Evolutionary conservation across 2,329 filamentous ascomycete genomes (phyloP).

Genomic region (Stagonosporopsis rhizophila): DNA sequence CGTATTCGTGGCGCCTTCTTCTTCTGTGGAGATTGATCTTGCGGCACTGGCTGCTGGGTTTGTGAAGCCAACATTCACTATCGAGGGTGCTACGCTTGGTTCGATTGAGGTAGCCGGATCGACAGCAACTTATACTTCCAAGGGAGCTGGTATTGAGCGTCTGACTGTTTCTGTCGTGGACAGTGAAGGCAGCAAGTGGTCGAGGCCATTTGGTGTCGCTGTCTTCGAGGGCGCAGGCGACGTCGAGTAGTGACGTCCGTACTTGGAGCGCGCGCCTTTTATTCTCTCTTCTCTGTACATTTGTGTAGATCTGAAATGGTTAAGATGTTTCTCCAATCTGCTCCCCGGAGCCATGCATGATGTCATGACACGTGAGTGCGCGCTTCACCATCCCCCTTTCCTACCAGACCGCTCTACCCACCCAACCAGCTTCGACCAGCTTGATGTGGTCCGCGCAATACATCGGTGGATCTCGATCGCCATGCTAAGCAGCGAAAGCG

Average conservation of each 20-base stretch:
- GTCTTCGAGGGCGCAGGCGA: constrained; percentile 20
- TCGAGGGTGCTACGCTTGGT: constrained; percentile 20
- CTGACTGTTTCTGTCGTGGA: constrained; percentile 17
- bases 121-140: constrained; percentile 19
- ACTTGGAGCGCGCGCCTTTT: neutral
- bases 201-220: constrained; percentile 19
- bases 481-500: neutral
- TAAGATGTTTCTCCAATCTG: neutral
- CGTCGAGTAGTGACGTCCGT: neutral
- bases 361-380: constrained; percentile 17
- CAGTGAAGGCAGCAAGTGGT: constrained; percentile 20
- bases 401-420: neutral
- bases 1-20: constrained; percentile 36
- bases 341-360: neutral
- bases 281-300: neutral
- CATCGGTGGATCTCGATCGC: neutral
- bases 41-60: constrained; percentile 26
- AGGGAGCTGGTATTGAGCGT: constrained; percentile 15
- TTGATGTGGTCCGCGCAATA: neutral
- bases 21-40: constrained; percentile 34
- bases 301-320: neutral
- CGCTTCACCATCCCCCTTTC: neutral
- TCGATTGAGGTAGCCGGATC: constrained; percentile 10
- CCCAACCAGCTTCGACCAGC: neutral
- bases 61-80: constrained; percentile 15